Base-by-base conservation (phyloP, 2,329 filamentous ascomycete species). In the Pseudogymnoascus sp. region DNA sequence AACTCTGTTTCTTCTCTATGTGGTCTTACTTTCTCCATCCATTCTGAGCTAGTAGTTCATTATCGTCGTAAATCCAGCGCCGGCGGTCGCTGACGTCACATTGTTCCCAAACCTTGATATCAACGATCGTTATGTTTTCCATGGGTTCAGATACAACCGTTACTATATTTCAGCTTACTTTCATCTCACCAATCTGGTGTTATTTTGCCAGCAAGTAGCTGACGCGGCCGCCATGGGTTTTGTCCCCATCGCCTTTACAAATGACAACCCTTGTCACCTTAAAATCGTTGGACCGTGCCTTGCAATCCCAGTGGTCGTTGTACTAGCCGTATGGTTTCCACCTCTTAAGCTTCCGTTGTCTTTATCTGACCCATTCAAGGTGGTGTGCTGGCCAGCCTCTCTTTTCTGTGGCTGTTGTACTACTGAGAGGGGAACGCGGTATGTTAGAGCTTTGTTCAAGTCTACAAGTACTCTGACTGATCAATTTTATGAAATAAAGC, bases 331-430 rank as follows among this genome's bases (percentile, higher is more conserved):
- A 75, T 64, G 78, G 75, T 63, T 53, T n/a, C 23, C 29, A n/a
- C 40, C 19, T 61, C 17, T 29, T 38, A 61, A 60, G 37, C 60
- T 31, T 59, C 63, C 31, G 29, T 63, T 23, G 35, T 61, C 17
- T 33, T n/a, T 62, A 19, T 63, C 53, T 59, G 11, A 50, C 59
- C 56, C 2, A 61, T 61, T 40, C 62, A 38, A 82, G 80, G 72
- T 83, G 13, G 67, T 84, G 33, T 83, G 81, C 66, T 85, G 80
- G 77, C 82, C 82, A 2, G 80, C 79, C 4, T 78, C 80, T 0
- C 72, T 85, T 21, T 76, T 85, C 59, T 84, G 82, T 71, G 80
- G 82, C n/a, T 84, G 82, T 68, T 82, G 80, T 67, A 76, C 77
- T 42, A 83, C 81, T 1, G 76, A 83, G 68, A 75, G 74, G 0